Percentiles rank a stretch among this genome's conserved stretches.
These are phyloP conservation scores for Carpinus viminea DNA, from an alignment of 306 rosid species.

Conservation along the genomic window DNA sequence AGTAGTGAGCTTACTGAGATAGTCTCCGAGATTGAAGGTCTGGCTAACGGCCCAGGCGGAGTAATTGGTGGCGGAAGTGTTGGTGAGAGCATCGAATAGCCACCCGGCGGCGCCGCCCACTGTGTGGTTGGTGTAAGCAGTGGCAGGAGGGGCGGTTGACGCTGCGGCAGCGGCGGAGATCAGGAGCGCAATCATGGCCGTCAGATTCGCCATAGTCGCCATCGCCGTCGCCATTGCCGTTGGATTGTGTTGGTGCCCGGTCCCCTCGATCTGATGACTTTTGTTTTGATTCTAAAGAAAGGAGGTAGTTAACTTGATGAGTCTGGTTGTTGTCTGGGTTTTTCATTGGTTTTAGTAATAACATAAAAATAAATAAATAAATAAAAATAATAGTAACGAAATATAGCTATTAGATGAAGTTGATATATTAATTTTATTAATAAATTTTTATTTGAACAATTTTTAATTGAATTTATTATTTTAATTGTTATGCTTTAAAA, in stretches of 20 bases:
- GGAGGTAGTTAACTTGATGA: neutral
- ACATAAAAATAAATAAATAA: too few species aligned
- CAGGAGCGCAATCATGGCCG: constrained; percentile 17
- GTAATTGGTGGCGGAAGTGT: constrained; percentile 70
- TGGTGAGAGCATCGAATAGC: constrained; percentile 70
- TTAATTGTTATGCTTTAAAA: too few species aligned
- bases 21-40: constrained; percentile 83
- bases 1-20: constrained; percentile 52
- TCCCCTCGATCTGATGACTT: neutral
- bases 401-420: too few species aligned
- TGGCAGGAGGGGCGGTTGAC: constrained; percentile 22
- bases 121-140: constrained; percentile 67
- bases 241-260: neutral
- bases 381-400: too few species aligned
- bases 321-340: neutral
- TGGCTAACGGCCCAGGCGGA: constrained; percentile 71
- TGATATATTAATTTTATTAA: too few species aligned
- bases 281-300: neutral
- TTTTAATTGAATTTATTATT: too few species aligned
- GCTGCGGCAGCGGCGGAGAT: constrained; percentile 21
- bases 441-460: too few species aligned
- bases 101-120: constrained; percentile 78
- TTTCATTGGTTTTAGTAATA: too few species aligned
- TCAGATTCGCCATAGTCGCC: constrained; percentile 15
- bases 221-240: constrained; percentile 36